phyloP scores from a whole-genome alignment of 139 green algal genomes.

The Marvania coccoides region DNA sequence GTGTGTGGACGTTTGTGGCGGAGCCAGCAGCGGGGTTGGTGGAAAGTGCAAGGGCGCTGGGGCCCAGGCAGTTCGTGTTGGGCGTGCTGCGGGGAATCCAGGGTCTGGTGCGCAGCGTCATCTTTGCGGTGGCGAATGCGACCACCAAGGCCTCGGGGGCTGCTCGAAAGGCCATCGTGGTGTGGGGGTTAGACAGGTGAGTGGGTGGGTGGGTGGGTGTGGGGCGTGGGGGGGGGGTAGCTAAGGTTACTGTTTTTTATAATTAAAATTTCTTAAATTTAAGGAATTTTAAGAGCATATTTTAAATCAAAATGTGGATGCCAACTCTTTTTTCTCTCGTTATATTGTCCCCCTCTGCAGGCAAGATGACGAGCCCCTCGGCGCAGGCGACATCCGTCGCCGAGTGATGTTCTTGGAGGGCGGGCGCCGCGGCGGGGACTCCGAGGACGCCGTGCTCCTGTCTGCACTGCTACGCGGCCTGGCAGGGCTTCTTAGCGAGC shows the following conservation, averaged over 20 bases:
- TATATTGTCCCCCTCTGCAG: neutral
- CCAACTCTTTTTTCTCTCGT: too few relatives aligned
- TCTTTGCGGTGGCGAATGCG: slow-evolving; percentile 43
- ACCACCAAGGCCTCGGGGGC: slow-evolving; percentile 31
- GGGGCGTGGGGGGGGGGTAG: too few relatives aligned
- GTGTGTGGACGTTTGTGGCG: slow-evolving; percentile 41
- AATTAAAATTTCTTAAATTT: too few relatives aligned
- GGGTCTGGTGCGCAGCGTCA: slow-evolving; percentile 27
- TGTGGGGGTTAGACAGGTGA: slow-evolving; percentile 32
- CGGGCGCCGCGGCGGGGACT: neutral
- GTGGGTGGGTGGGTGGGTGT: too few relatives aligned
- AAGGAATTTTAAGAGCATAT: too few relatives aligned
- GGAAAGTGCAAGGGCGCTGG: slow-evolving; percentile 19
- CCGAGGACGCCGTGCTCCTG: slow-evolving; percentile 14
- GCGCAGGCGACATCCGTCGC: neutral
- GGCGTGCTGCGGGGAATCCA: slow-evolving; percentile 25
- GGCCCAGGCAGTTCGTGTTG: slow-evolving; percentile 14
- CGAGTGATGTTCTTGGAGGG: neutral
- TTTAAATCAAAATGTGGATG: too few relatives aligned
- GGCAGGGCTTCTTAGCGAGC: slow-evolving; percentile 19
- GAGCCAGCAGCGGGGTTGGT: slow-evolving; percentile 31
- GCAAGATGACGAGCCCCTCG: neutral
- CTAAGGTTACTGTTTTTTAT: too few relatives aligned
- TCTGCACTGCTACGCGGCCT: slow-evolving; percentile 20
- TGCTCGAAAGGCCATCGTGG: slow-evolving; percentile 23